These are phyloP conservation scores for Suillus bovinus DNA, from an alignment of 768 basidiomycete genomes.

Conservation along the genomic window DNA sequence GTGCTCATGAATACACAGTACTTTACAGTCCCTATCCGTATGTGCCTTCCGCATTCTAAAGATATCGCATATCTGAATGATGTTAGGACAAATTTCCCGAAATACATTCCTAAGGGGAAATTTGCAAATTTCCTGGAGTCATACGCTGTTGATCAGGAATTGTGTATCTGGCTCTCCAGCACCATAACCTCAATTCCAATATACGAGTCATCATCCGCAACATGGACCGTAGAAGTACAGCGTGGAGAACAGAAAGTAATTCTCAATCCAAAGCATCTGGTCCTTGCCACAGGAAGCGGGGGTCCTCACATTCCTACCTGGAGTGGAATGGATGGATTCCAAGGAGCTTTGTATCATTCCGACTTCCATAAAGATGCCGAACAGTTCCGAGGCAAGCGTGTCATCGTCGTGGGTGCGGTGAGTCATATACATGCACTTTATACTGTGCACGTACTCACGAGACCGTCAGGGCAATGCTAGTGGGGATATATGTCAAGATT, in stretches of 20 bases:
- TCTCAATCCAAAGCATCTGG: neutral
- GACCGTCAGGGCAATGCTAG: neutral
- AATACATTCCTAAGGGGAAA: slow-evolving; percentile 23
- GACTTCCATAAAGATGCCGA: slow-evolving; percentile 43
- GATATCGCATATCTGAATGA: neutral
- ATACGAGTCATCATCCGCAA: neutral
- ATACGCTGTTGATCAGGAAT: slow-evolving; percentile 53
- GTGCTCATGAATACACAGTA: slow-evolving; percentile 26
- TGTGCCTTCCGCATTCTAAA: slow-evolving; percentile 43
- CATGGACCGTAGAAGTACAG: neutral
- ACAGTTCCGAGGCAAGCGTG: slow-evolving; percentile 56
- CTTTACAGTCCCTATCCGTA: slow-evolving; percentile 49
- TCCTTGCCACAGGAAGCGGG: neutral
- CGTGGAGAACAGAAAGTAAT: neutral
- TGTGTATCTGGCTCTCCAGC: slow-evolving; percentile 56
- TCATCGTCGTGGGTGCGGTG: slow-evolving; percentile 49
- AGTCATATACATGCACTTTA: neutral
- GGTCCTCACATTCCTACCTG: neutral
- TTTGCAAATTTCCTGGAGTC: slow-evolving; percentile 59
- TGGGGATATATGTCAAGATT: slow-evolving; percentile 2
- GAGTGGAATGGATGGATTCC: slow-evolving; percentile 44
- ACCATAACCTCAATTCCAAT: slow-evolving; percentile 30
- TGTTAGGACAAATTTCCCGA: neutral
- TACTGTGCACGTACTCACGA: neutral
- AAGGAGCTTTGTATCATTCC: slow-evolving; percentile 53